Percentiles rank a stretch among this genome's conserved stretches.
These are phyloP conservation scores for Syzygium aromaticum DNA, from an alignment of 345 rosid genomes.

Conservation along the genomic window DNA sequence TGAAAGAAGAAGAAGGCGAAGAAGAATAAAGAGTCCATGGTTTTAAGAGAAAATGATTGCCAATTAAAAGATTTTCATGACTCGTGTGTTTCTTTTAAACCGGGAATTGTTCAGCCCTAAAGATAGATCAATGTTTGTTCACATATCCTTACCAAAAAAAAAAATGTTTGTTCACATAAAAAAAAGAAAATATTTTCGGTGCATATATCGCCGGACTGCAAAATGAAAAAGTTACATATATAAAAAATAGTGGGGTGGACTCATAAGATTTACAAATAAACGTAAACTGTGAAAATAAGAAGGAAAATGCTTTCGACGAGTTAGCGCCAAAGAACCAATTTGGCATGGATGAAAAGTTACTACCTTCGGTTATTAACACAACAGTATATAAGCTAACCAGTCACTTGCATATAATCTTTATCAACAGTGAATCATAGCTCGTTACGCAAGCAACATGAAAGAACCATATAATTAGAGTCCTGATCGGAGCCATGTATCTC, in stretches of 20 bases:
- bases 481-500: accelerated
- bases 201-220: too few species aligned
- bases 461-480: background rate
- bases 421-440: background rate
- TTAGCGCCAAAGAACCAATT: background rate
- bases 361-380: background rate
- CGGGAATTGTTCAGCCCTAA: too few species aligned
- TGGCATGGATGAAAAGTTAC: background rate
- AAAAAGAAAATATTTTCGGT: too few species aligned
- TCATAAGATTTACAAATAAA: background rate
- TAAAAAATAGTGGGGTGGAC: too few species aligned
- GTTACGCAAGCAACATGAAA: background rate
- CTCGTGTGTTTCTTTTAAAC: background rate
- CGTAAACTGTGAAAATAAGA: background rate
- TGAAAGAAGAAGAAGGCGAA: too few species aligned
- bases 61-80: background rate
- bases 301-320: background rate
- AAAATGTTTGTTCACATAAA: too few species aligned
- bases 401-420: background rate
- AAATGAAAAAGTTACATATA: too few species aligned
- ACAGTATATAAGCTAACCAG: background rate
- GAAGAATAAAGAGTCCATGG: background rate
- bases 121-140: too few species aligned
- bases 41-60: background rate
- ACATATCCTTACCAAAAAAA: too few species aligned